phyloP scores from a whole-genome alignment of 1,284 basidiomycete genomes.

The Marasmius fiardii region DNA sequence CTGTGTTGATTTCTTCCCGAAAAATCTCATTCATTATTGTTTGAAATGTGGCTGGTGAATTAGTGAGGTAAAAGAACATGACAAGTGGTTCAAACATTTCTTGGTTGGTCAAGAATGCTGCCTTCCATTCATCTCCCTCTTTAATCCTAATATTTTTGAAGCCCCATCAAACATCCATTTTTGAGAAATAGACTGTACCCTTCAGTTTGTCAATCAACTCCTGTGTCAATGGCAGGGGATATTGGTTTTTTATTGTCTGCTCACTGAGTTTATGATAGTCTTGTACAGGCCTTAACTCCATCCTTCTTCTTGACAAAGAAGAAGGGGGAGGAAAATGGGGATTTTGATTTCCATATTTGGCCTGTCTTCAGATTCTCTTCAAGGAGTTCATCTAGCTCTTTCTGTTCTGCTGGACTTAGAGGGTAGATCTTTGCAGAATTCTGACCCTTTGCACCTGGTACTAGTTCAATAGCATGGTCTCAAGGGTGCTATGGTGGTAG shows the following conservation, averaged over 20 bases:
- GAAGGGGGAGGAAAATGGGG: constrained; percentile 23
- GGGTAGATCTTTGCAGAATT: constrained; percentile 23
- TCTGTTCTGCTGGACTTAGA: constrained; percentile 20
- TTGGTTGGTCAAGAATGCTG: constrained; percentile 2
- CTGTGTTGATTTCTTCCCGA: constrained; percentile 27
- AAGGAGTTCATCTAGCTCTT: constrained; percentile 17
- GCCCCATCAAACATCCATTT: constrained; percentile 1
- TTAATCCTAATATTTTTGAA: constrained; percentile 4
- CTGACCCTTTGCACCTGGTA: too few species aligned
- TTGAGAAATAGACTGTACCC: constrained; percentile 1
- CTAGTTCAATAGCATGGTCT: too few species aligned
- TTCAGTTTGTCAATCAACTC: constrained; percentile 2
- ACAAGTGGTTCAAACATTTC: constrained; percentile 5
- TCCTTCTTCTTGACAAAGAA: constrained; percentile 27
- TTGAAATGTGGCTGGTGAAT: constrained; percentile 21
- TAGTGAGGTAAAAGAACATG: constrained; percentile 5
- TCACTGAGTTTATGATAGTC: neutral
- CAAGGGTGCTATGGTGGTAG: too few species aligned
- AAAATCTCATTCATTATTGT: constrained; percentile 36
- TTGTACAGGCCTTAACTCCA: neutral
- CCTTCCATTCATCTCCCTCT: constrained; percentile 4
- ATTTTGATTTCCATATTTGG: constrained; percentile 17
- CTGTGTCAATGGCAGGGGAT: constrained; percentile 1
- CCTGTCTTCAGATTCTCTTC: constrained; percentile 21
- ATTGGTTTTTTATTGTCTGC: neutral